Evolutionary conservation across 2,329 filamentous ascomycete genomes (phyloP).

Genomic region (Sclerotinia borealis): DNA sequence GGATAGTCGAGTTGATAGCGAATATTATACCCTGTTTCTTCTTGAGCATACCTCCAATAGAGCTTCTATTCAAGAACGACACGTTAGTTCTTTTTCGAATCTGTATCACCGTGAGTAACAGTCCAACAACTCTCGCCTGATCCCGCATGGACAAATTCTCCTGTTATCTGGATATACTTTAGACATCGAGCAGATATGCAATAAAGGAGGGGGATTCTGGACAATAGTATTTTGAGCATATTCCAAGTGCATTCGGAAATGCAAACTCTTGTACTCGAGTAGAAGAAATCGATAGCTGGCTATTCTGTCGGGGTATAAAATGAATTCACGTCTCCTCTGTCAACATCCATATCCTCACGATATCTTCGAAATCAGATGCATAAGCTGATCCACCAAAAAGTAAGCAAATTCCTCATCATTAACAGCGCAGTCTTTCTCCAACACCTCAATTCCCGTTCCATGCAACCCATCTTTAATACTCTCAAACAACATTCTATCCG

Average conservation of each 20-base stretch:
- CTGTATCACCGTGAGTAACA: neutral
- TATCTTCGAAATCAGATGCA: neutral
- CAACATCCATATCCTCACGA: neutral
- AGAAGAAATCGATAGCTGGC: neutral
- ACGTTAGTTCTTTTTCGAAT: neutral
- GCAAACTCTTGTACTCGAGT: no score
- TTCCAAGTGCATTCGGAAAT: no score
- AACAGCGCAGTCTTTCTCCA: conserved; percentile 44
- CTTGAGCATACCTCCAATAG: neutral
- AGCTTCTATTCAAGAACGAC: neutral
- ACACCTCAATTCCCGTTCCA: conserved; percentile 43
- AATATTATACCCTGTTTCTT: neutral
- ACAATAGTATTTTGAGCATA: no score
- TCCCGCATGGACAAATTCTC: neutral
- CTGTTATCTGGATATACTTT: neutral
- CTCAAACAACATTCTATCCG: conserved; percentile 46
- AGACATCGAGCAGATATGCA: neutral
- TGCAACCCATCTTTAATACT: conserved; percentile 44
- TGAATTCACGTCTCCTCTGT: neutral
- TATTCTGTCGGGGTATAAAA: neutral
- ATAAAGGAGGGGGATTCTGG: no score
- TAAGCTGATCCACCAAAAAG: conserved; percentile 37
- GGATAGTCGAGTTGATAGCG: neutral
- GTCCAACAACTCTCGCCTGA: no score
- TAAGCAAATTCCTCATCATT: conserved; percentile 49